Percentiles rank a stretch among this genome's conserved stretches.
Conservation (phyloP, 495 filamentous ascomycete genomes). For the Xylaria acuta region DNA sequence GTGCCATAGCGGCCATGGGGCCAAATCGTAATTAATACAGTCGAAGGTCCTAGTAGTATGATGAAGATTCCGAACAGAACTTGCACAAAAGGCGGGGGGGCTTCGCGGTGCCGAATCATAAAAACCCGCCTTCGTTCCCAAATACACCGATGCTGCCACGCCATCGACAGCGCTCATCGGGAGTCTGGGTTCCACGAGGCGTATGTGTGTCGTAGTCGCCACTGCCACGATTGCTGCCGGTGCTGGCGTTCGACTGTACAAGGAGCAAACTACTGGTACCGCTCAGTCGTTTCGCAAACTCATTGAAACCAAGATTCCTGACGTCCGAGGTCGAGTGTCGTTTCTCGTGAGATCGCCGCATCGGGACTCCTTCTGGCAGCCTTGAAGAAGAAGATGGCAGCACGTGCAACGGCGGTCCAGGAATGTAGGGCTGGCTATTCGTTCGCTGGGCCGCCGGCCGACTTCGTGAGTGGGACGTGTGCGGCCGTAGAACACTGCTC, state of each 20-base stretch:
- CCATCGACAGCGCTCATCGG: constrained; percentile 42
- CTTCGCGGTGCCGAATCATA: constrained; percentile 29
- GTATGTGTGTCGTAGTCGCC: constrained; percentile 46
- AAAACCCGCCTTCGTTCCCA: constrained; percentile 39
- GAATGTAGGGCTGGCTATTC: constrained; percentile 52
- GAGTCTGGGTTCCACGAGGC: constrained; percentile 34
- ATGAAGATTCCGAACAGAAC: background rate
- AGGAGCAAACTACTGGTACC: constrained; percentile 60
- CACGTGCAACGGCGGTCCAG: constrained; percentile 32
- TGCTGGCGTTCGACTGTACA: constrained; percentile 58
- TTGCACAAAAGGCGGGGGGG: background rate
- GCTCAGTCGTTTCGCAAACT: constrained; percentile 60
- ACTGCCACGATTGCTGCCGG: constrained; percentile 55
- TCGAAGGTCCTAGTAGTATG: constrained; percentile 10
- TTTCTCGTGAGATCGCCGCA: constrained; percentile 44
- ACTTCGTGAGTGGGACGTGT: constrained; percentile 51
- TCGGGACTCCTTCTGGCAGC: constrained; percentile 25
- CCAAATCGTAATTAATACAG: constrained; percentile 20
- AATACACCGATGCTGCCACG: constrained; percentile 42
- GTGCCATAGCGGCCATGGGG: constrained; percentile 12
- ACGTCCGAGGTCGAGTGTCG: constrained; percentile 53
- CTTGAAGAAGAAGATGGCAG: constrained; percentile 28
- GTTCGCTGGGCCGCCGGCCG: constrained; percentile 51
- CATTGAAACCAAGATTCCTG: constrained; percentile 60
- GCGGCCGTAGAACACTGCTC: constrained; percentile 43